Conservation (phyloP, 2,329 filamentous ascomycete genomes). For the Clarireedia paspali region DNA sequence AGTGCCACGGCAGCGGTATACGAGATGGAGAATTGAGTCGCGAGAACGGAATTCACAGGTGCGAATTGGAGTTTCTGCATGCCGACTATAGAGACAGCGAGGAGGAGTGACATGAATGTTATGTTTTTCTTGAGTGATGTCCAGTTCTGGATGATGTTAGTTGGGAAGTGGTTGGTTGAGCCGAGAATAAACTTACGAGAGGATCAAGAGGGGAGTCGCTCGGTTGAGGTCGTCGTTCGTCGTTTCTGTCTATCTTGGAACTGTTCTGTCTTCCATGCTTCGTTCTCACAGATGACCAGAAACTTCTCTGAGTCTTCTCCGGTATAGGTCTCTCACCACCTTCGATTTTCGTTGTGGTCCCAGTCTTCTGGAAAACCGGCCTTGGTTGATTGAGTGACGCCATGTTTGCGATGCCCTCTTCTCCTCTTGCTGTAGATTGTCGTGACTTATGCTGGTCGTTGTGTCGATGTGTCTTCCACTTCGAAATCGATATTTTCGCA, state of each 20-base stretch:
- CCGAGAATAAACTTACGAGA: neutral
- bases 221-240: too few species aligned
- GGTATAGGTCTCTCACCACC: too few species aligned
- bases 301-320: neutral
- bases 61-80: conserved; percentile 49
- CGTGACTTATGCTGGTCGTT: neutral
- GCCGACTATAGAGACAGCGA: conserved; percentile 39
- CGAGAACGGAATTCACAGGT: conserved; percentile 39
- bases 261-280: neutral
- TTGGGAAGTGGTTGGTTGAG: too few species aligned
- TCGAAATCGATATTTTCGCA: too few species aligned
- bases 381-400: neutral
- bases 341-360: neutral
- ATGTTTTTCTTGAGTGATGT: conserved; percentile 45
- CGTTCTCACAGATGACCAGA: neutral
- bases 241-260: too few species aligned
- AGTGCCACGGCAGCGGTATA: conserved; percentile 42
- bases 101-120: conserved; percentile 40
- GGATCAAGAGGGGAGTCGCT: neutral
- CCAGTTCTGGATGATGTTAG: conserved; percentile 41
- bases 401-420: neutral
- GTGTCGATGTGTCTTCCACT: too few species aligned
- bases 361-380: neutral
- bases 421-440: neutral
- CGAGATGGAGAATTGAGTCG: conserved; percentile 36